Conservation (phyloP, 805 yeast species). For the Ogataea methanolica region DNA sequence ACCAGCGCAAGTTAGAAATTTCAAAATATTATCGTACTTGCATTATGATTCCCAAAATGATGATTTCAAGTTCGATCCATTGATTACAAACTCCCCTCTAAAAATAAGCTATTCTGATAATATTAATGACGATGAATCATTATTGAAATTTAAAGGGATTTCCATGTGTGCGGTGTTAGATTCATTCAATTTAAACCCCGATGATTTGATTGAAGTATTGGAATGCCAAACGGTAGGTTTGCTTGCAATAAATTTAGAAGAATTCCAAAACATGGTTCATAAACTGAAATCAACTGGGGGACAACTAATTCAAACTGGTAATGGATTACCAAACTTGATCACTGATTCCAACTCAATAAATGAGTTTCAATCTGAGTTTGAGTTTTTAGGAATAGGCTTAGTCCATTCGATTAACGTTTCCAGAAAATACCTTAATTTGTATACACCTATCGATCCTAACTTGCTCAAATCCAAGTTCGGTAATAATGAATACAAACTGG, state of each 20-base stretch:
- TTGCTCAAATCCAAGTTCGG: conserved; percentile 10
- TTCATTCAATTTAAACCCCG: conserved; percentile 27
- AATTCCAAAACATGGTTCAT: conserved; percentile 14
- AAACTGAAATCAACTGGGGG: conserved; percentile 5
- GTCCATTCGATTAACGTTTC: conserved; percentile 58
- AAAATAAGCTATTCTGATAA: conserved; percentile 33
- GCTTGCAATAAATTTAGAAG: conserved; percentile 27
- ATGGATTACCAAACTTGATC: conserved; percentile 25
- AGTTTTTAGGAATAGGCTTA: conserved; percentile 50
- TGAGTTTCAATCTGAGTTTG: conserved; percentile 12
- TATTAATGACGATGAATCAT: conserved; percentile 1
- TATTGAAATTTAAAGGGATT: conserved; percentile 28
- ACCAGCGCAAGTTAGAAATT: conserved; percentile 47
- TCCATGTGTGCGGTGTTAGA: conserved; percentile 33
- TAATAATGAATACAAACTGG: conserved; percentile 24
- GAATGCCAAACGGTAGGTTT: conserved; percentile 42
- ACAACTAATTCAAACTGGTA: neutral
- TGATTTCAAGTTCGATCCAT: conserved; percentile 39
- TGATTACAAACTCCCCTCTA: conserved; percentile 36
- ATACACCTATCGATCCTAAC: conserved; percentile 39
- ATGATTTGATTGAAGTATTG: conserved; percentile 31
- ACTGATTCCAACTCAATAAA: conserved; percentile 11
- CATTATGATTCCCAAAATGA: conserved; percentile 33
- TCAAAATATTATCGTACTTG: conserved; percentile 49
- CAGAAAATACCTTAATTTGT: conserved; percentile 43